Percentiles rank a stretch among this genome's conserved stretches.
These are phyloP conservation scores for Ustilago loliicola DNA, from an alignment of 1,284 basidiomycete genomes.

Conservation along the genomic window DNA sequence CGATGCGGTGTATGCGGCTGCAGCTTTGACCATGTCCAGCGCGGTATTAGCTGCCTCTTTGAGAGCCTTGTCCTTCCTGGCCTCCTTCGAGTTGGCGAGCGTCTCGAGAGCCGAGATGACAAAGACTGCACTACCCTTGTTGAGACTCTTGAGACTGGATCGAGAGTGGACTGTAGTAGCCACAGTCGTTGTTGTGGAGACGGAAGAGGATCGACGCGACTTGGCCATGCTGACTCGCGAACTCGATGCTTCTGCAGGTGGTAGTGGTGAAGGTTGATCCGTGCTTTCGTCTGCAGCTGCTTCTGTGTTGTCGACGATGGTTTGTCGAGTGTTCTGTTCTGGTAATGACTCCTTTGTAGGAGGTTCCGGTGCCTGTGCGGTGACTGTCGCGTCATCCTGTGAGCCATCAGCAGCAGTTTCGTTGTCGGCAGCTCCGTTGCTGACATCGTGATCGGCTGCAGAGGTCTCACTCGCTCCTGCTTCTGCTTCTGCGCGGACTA, in stretches of 20 bases:
- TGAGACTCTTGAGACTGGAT: slow-evolving; percentile 57
- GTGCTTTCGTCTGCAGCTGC: slow-evolving; percentile 13
- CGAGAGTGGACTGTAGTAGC: slow-evolving; percentile 55
- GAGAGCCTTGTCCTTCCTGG: slow-evolving; percentile 64
- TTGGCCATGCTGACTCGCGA: slow-evolving; percentile 38
- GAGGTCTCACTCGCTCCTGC: not conserved
- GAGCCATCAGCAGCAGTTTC: not conserved
- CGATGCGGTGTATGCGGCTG: slow-evolving; percentile 36
- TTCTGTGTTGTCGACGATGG: slow-evolving; percentile 11
- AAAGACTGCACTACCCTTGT: slow-evolving; percentile 66
- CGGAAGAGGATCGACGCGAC: slow-evolving; percentile 47
- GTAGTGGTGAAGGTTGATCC: slow-evolving; percentile 1
- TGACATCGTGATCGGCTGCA: not conserved
- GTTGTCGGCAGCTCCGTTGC: slow-evolving; percentile 3
- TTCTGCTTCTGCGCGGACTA: not conserved
- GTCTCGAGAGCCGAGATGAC: slow-evolving; percentile 67
- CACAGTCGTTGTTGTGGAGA: slow-evolving; percentile 46
- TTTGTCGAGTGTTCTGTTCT: slow-evolving; percentile 14
- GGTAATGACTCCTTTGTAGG: slow-evolving; percentile 27
- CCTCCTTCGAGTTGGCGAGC: slow-evolving; percentile 63
- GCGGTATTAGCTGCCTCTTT: slow-evolving; percentile 59
- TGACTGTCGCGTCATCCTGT: slow-evolving; percentile 1
- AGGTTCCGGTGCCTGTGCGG: slow-evolving; percentile 18
- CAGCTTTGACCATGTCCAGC: slow-evolving; percentile 67
- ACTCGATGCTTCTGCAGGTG: slow-evolving; percentile 24